Evolutionary conservation across 495 filamentous ascomycete genomes (phyloP).

Genomic region (Aspergillus indologenus): DNA sequence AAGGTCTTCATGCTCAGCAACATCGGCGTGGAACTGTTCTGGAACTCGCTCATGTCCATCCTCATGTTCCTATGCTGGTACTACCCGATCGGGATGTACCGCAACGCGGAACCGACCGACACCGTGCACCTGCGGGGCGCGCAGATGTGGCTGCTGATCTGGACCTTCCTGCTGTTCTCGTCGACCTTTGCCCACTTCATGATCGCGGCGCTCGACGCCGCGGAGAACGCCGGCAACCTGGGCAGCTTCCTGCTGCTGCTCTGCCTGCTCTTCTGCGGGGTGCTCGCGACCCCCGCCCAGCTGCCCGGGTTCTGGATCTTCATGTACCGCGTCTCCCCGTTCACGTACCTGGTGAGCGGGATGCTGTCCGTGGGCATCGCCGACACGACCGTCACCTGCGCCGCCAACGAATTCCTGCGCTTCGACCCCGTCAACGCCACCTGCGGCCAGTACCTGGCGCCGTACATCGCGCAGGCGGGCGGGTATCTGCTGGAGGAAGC

Average conservation of each 20-base stretch:
- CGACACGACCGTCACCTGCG: constrained; percentile 53
- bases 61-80: constrained; percentile 4
- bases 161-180: background rate
- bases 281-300: constrained; percentile 69
- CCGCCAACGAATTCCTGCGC: constrained; percentile 48
- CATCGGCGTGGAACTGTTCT: constrained; percentile 71
- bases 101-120: background rate
- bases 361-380: constrained; percentile 63
- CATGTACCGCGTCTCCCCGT: background rate
- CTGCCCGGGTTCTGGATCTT: constrained; percentile 76
- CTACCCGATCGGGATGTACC: background rate
- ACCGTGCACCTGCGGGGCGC: background rate
- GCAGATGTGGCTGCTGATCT: background rate
- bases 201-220: background rate
- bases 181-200: background rate
- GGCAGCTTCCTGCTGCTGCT: constrained; percentile 66
- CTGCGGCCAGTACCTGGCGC: constrained; percentile 53
- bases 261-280: constrained; percentile 70
- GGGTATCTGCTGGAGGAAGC: constrained; percentile 52
- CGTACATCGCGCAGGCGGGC: constrained; percentile 40
- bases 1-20: constrained; percentile 67
- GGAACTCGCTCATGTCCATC: constrained; percentile 35
- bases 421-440: constrained; percentile 52
- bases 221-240: background rate
- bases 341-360: constrained; percentile 66